Evolutionary conservation across 2,329 filamentous ascomycete species (phyloP), one percentile per base, ranked within the genome.

Genomic region (Diaporthe sp.): DNA sequence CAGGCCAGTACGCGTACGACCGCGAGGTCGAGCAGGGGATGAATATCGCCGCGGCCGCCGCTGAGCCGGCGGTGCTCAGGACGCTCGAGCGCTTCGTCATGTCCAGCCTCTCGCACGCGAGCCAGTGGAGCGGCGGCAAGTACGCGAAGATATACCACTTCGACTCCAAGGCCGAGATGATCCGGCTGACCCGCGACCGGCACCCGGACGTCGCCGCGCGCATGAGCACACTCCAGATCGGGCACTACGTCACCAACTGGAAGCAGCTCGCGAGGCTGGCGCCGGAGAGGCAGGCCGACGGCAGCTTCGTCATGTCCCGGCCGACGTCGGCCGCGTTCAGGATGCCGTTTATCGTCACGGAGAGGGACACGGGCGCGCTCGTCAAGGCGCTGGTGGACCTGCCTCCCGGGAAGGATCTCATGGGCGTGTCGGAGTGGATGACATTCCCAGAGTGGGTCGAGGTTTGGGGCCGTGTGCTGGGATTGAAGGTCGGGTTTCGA

Each of bases 21-120:
- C 73, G 73, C 53, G 65, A 78, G 60, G 73, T 76, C 31, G 61
- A 47, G 20, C 76, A 78, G 57, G 67, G 55, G 20, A 28, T 77
- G 81, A 86, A 76, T 79, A 81, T 80, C 77, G 76, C 60, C 76
- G 72, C 53, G 72, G 80, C 75, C 74, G 81, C 76, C 57, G 58
- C 65, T 25, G 55, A 68, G 9, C 73, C 77, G 0, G 17, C 28
- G 12, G 70, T 76, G 17, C n/a, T 77, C 47, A 22, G 37, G 22
- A 72, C 65, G 20, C 71, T 78, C 61, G 75, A 78, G n/a, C 75
- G 77, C 4, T 74, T 78, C 17, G 77, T 78, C 20, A 49, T 77
- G 37, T 77, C 73, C n/a, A 73, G 55, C n/a, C 76, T 78, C 28
- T 72, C 68, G 47, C 22, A 77, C 65, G 73, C 72, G 12, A 34